A percentile compares a stretch with the other conserved stretches of the same genome.
These are phyloP conservation scores for Solanum verrucosum DNA, from an alignment of 257 asterid species.

Conservation along the genomic window DNA sequence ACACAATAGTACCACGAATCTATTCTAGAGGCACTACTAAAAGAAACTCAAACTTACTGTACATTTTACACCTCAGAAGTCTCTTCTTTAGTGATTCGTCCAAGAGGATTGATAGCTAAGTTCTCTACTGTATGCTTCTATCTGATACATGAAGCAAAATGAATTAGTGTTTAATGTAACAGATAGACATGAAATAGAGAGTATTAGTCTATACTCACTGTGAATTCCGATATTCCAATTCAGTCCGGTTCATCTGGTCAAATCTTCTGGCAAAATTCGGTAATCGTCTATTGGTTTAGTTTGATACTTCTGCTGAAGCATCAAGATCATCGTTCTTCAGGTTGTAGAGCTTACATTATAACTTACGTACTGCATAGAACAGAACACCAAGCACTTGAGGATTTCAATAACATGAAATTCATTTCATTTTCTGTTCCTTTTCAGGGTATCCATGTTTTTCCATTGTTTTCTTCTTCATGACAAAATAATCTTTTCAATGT, in stretches of 20 bases:
- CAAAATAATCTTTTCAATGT: neutral
- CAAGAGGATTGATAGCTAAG: neutral
- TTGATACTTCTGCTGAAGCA: neutral
- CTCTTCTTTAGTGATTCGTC: neutral
- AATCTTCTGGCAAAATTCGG: neutral
- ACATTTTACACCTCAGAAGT: neutral
- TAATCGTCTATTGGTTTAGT: neutral
- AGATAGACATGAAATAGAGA: neutral
- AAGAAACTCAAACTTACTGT: neutral
- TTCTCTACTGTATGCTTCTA: neutral
- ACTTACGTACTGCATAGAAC: neutral
- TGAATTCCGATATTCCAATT: neutral
- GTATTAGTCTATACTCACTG: neutral
- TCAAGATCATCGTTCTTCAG: neutral
- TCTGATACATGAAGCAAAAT: neutral
- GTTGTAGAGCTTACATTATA: neutral
- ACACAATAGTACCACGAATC: neutral
- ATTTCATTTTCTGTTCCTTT: neutral
- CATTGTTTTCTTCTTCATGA: neutral
- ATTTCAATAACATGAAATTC: neutral
- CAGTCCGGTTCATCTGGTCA: neutral
- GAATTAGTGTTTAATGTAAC: neutral
- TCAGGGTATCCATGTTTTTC: neutral
- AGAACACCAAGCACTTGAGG: neutral
- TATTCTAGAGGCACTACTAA: neutral